Evolutionary conservation across 192 early-diverging fungal species (phyloP), one percentile per base, ranked within the genome.

Genomic region (Backusella tarrabulga): DNA sequence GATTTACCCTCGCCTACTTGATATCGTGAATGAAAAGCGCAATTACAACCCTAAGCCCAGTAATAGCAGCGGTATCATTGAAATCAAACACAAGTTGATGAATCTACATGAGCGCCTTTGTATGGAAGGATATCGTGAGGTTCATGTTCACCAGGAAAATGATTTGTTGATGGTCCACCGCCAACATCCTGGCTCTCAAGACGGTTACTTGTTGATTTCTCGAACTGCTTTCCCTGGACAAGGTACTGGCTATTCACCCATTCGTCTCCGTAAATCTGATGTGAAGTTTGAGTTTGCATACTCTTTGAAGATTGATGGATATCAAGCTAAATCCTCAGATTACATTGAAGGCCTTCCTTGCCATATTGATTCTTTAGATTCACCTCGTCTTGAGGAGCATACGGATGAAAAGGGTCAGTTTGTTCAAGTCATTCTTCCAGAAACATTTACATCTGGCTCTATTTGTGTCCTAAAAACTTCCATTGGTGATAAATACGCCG

Each of bases 121-220:
- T 0, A 78, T 92, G 36, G 86, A 96, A 73, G 93, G 93, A 7
- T 98, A 90, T 83, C 87, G 87, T 12, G 98, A 99, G 74, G 93
- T 96, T 21, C 96, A 99, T 85, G 97, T 99, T 29, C 92, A 99
- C 80, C 97, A 98, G 66, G 97, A 98, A 79, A 91, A 92, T 76
- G 95, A 97, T 87, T 97, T 93, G 70, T 93, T 98, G 41, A 94
- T 95, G 12, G 90, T 99, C 0, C 97, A 99, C 78, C 89, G 98
- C 17, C 87, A 97, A 69, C 95, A 98, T 77, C 96, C 98, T 11
- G 86, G 93, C 32, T 94, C 92, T 0, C 92, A 97, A 72, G 90
- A 96, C 60, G 98, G 98, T 17, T 98, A 97, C 68, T 83, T 99
- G 38, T 81, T 99, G 76, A 90, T 99, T 75, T 94, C 95, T 1